phyloP scores from a whole-genome alignment of 2,329 filamentous ascomycete species.

The Penicillium sp. region DNA sequence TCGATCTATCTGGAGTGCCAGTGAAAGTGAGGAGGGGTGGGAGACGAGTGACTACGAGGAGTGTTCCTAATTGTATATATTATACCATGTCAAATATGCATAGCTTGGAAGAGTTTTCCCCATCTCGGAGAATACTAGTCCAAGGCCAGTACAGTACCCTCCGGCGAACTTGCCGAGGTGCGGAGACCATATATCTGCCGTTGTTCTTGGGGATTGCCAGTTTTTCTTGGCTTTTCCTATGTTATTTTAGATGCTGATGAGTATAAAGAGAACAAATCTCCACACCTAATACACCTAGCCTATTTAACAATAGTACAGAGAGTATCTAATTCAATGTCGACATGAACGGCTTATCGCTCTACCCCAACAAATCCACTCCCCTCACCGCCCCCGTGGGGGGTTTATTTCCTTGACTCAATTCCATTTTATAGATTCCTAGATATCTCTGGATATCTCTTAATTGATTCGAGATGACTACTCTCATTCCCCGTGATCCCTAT shows the following conservation, averaged over 20 bases:
- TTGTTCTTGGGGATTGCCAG: not conserved
- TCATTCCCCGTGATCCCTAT: constrained; percentile 74
- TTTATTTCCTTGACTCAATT: constrained; percentile 11
- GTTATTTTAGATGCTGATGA: not conserved
- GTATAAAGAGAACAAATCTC: not conserved
- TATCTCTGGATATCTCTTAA: not conserved
- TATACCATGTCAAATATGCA: not conserved
- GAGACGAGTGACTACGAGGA: constrained; percentile 28
- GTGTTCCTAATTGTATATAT: constrained; percentile 6
- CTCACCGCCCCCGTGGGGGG: constrained; percentile 21
- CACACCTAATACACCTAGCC: not conserved
- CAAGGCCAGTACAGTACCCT: not conserved
- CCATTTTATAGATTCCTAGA: not conserved
- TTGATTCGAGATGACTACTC: constrained; percentile 66
- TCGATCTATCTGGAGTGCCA: constrained; percentile 35
- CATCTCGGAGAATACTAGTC: not conserved
- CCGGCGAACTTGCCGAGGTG: constrained; percentile 8
- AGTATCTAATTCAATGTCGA: not conserved
- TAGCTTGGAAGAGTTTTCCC: not conserved
- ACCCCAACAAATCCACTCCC: constrained; percentile 8
- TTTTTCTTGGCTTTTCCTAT: not conserved
- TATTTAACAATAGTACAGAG: not conserved
- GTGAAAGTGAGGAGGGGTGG: constrained; percentile 42
- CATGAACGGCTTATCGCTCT: not conserved
- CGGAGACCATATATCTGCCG: constrained; percentile 1